Evolutionary conservation across 805 yeast species (phyloP), one percentile per base, ranked within the genome.

Genomic region (Isabelozyma pseudorhagii): DNA sequence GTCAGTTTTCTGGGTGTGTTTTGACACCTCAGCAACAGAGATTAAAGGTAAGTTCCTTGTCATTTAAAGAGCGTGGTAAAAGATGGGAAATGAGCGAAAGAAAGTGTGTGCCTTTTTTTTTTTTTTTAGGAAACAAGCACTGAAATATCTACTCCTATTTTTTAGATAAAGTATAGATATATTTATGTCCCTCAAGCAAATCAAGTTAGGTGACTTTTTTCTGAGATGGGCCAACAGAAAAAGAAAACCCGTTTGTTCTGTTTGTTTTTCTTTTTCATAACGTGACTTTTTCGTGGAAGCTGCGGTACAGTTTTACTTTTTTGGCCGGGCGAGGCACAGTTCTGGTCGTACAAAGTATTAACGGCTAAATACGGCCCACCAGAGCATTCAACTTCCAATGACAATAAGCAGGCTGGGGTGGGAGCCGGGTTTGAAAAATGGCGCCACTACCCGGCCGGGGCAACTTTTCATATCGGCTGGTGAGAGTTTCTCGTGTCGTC

Each of bases 31-130:
- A 0, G 69, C 55, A 46, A 68, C 64, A 3, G 96, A 76, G 54
- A 84, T 61, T 46, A 90, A 71, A 11, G 96, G 96, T 25, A 89
- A 68, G 47, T 55, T 62, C 49, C 50, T 56, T 11, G 54, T 50
- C 60, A 57, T 61, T 9, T 34, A 41, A 25, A 18, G 36, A 31
- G 36, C 36, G 36, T 31, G 36, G 36, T 3, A 9, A 10, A 31
- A 8, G 31, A 34, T 31, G 10, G 7, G n/a, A 9, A 10, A 31
- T 10, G 29, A 34, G 40, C 25, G 36, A 34, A 29, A 44, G 38
- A 44, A 43, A 17, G 17, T 21, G 6, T 21, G 25, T 21, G 25
- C 25, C 6, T 21, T 21, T 21, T 21, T 21, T 21, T 21, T 21
- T 21, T 21, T 6, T 21, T 21, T 21, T 4, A 25, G 44, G 29